Base-by-base conservation (phyloP, 2,329 filamentous ascomycete species). In the Paecilomyces variotii region DNA sequence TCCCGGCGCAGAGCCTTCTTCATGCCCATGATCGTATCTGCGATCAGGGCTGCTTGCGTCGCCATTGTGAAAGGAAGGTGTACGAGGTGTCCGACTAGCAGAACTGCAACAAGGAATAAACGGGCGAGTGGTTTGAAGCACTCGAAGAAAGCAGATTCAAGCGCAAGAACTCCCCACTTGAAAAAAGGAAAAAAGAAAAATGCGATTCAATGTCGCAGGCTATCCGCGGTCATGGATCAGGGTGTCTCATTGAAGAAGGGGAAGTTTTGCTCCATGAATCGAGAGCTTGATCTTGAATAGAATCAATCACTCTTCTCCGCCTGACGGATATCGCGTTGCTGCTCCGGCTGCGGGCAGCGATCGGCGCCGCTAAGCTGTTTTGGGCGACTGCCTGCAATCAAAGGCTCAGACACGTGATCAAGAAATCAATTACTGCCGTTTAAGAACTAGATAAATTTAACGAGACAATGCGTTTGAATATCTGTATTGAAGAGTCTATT, bases 21-120 rank as follows among this genome's bases (percentile, higher is more conserved):
- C 76, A 84, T 78, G 45, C 76, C 78, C 57, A 79, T 74, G 63
- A 84, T 82, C 10, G 81, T 83, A 63, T 84, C 80, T 51, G 78
- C 77, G 61, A 79, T 78, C 64, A 77, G 61, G 55, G 74, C 75
- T 56, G 74, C 72, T 67, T 78, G 76, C 55, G 74, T 71, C 63
- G 76, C 68, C 76, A 79, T 79, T 60, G 59, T 61, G 66, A 59
- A 59, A 57, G 66, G 59, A 59, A 57, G 57, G 4, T 39, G 32
- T 24, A 14, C 25, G 9, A 30, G 12, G 39, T 34, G 50, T 19
- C 51, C 19, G 14, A 45, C 58, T 19, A 27, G 2, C 51, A 52
- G 26, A 50, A 51, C 24, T 55, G 35, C 27, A 53, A 24, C 25
- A 32, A 35, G 27, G 39, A 53, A n/a, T 12, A 39, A 28, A 49